phyloP scores from a whole-genome alignment of 352 stramenopile species.

The Phytophthora quininea region DNA sequence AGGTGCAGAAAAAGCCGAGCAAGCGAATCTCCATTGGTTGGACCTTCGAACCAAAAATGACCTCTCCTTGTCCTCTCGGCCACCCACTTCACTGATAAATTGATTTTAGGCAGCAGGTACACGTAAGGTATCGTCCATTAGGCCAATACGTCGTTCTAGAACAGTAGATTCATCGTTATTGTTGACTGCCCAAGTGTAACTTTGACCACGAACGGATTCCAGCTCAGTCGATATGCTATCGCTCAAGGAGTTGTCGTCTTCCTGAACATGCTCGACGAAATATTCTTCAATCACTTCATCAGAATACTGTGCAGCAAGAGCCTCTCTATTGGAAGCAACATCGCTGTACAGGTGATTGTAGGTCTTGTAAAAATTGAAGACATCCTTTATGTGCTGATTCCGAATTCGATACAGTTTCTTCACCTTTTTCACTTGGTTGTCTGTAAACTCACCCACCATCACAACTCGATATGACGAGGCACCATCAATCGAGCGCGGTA shows the following conservation, averaged over 20 bases:
- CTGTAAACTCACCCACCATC: neutral
- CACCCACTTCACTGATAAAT: too few species aligned
- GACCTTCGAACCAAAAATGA: too few species aligned
- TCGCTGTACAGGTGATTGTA: neutral
- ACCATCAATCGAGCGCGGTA: neutral
- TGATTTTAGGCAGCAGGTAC: too few species aligned
- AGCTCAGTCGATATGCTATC: conserved; percentile 1
- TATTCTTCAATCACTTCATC: neutral
- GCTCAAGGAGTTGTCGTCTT: neutral
- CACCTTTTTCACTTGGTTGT: neutral
- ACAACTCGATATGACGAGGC: neutral
- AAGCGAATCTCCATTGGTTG: conserved; percentile 3
- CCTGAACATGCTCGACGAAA: neutral
- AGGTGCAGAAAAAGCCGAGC: conserved; percentile 10
- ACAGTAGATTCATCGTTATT: too few species aligned
- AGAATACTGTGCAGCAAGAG: neutral
- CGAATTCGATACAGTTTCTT: conserved; percentile 1
- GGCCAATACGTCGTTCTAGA: too few species aligned
- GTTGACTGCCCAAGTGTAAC: too few species aligned
- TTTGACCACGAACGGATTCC: too few species aligned
- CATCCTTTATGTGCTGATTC: neutral
- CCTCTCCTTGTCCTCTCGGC: too few species aligned
- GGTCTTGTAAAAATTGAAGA: neutral
- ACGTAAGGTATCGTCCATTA: too few species aligned
- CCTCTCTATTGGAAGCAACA: neutral